These are phyloP conservation scores for Candida dubliniensis DNA, from an alignment of 1,139 yeast species.

Conservation along the genomic window DNA sequence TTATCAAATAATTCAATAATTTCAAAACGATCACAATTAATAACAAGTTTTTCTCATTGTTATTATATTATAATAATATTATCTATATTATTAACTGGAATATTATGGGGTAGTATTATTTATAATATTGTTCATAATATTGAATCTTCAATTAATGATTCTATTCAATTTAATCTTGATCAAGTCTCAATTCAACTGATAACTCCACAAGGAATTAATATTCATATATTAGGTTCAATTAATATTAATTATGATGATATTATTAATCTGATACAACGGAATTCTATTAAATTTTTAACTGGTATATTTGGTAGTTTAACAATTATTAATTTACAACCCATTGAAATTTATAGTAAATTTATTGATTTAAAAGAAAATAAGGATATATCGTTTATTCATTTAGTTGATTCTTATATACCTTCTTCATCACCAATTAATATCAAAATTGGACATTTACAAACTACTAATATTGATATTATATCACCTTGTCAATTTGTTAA, in stretches of 20 bases:
- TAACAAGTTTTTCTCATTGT: too few relatives aligned
- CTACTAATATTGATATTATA: slow-evolving; percentile 28
- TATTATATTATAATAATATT: background rate
- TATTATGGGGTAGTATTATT: background rate
- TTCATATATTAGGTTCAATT: slow-evolving; percentile 26
- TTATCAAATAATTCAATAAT: too few relatives aligned
- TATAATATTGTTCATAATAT: slow-evolving; percentile 8
- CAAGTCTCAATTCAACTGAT: slow-evolving; percentile 21
- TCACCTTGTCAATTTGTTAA: slow-evolving; percentile 23
- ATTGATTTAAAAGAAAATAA: slow-evolving; percentile 13
- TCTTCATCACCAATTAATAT: slow-evolving; percentile 28
- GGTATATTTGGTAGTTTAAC: slow-evolving; percentile 24
- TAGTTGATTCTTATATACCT: slow-evolving; percentile 25
- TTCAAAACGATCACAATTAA: too few relatives aligned
- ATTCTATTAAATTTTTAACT: slow-evolving; percentile 22
- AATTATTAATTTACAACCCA: slow-evolving; percentile 23
- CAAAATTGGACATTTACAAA: slow-evolving; percentile 20
- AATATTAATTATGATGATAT: slow-evolving; percentile 27
- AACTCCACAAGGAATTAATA: slow-evolving; percentile 24
- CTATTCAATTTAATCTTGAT: slow-evolving; percentile 22
- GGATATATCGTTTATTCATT: slow-evolving; percentile 20
- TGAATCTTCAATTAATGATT: slow-evolving; percentile 17
- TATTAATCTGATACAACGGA: slow-evolving; percentile 20
- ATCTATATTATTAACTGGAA: background rate
- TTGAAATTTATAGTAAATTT: slow-evolving; percentile 24